Base-by-base conservation (phyloP, 1,284 basidiomycete genomes). In the Ceratobasidium sp. region DNA sequence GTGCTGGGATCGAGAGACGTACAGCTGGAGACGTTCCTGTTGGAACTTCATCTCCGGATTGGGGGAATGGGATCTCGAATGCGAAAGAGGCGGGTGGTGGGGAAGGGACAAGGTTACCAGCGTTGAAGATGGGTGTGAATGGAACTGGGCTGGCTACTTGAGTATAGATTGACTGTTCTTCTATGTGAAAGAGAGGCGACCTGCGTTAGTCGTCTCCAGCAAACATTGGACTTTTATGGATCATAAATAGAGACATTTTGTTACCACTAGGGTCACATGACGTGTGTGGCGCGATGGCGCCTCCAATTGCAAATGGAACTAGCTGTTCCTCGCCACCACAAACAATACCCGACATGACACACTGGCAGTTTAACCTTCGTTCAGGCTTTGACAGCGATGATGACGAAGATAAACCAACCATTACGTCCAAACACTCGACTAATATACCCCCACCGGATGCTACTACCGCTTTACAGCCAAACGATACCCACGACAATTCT, bases 281-380 rank as follows among this genome's bases (percentile, higher is more conserved):
- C 48, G 48, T 50, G 3, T 57, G 54, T 57, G 54, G 7, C 7
- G 54, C 26, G 26, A 50, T 57, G 23, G 54, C 15, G 48, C 1
- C 7, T 9, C 2, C n/a, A 12, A 26, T 57, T 57, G n/a, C 54
- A 57, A 57, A 57, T 57, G 6, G 6, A 28, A 6, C 5, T 6
- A 12, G 33, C 23, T 65, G 62, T 1, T 65, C 23, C 62, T 26
- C 56, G 26, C 50, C 57, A 61, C 68, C 40, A 42, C 38, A 40
- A 59, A 40, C 42, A 62, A 56, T 50, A 61, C 69, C 50, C 42
- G 57, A n/a, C 69, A 74, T 74, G 71, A 20, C 71, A 1, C 3
- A 7, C 62, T 75, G 73, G 73, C 48, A 33, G 3, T 75, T 75
- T 44, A 46, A 75, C 50, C 73, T 75, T 65, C 73, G 73, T 23